Conservation (phyloP, 352 stramenopile species). For the Globisporangium yorkense region DNA sequence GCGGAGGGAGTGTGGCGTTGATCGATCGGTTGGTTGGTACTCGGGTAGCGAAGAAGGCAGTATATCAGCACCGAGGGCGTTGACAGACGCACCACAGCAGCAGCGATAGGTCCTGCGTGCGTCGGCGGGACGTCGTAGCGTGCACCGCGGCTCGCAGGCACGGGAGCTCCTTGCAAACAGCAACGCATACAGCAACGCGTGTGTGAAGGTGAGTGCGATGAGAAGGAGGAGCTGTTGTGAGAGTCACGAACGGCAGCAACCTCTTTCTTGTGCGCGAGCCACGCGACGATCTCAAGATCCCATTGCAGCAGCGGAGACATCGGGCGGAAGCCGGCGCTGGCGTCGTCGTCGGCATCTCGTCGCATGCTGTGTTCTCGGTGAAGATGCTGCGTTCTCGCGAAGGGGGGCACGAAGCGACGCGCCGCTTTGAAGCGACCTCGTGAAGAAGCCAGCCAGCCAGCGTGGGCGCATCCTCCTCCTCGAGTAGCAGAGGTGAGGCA, state of each 20-base stretch:
- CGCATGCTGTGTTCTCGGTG: neutral
- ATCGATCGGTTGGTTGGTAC: neutral
- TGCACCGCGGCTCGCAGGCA: constrained; percentile 35
- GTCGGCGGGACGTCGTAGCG: constrained; percentile 45
- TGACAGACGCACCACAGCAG: constrained; percentile 38
- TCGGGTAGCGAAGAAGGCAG: neutral
- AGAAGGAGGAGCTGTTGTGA: neutral
- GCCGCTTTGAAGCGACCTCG: neutral
- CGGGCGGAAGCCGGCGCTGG: neutral
- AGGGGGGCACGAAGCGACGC: neutral
- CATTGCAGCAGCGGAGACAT: constrained; percentile 54
- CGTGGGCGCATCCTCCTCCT: neutral
- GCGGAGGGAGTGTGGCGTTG: neutral
- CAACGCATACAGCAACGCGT: neutral
- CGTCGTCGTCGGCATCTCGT: neutral
- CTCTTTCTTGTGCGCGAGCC: constrained; percentile 32
- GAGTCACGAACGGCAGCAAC: constrained; percentile 10
- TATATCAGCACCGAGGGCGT: neutral
- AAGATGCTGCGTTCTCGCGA: neutral
- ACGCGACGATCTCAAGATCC: constrained; percentile 35
- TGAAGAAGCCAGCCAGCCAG: neutral
- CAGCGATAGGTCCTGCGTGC: constrained; percentile 59
- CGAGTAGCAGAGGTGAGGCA: neutral
- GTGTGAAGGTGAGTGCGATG: neutral
- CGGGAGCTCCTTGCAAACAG: constrained; percentile 11